Conservation (phyloP, 345 rosid genomes). For the Excoecaria agallocha region DNA sequence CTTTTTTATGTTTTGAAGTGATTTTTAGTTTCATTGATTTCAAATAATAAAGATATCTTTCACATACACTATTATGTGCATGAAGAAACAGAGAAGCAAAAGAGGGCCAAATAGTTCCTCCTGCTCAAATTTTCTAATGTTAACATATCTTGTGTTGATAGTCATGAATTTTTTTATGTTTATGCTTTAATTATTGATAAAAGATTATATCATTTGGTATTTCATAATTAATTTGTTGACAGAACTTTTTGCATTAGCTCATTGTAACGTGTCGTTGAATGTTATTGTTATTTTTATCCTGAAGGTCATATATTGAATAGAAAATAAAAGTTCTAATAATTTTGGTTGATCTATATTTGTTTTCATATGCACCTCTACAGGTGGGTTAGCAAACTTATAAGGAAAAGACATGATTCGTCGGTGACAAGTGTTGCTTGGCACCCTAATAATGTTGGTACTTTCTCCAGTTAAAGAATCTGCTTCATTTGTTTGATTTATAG, state of each 20-base stretch:
- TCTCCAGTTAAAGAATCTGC: neutral
- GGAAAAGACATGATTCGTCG: slow-evolving; percentile 87
- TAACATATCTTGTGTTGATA: neutral
- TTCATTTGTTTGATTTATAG: neutral
- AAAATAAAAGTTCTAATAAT: neutral
- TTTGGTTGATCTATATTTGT: neutral
- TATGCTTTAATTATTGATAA: slow-evolving; percentile 1
- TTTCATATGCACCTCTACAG: slow-evolving; percentile 35
- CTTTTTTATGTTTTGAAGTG: neutral
- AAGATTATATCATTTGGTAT: neutral
- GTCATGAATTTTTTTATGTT: neutral
- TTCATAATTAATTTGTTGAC: too few species aligned
- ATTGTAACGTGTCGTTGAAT: neutral
- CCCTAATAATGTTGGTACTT: slow-evolving; percentile 80
- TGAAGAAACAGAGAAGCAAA: neutral
- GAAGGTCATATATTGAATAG: neutral
- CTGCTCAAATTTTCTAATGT: neutral
- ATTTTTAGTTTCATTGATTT: neutral
- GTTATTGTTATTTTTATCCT: neutral
- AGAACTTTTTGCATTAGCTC: neutral
- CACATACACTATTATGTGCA: neutral
- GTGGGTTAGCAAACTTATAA: slow-evolving; percentile 99
- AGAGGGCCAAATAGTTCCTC: neutral
- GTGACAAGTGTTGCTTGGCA: slow-evolving; percentile 98
- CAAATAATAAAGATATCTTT: neutral